Percentiles rank a stretch among this genome's conserved stretches.
Conservation (phyloP, 768 basidiomycete genomes). For the Saitozyma sp. region DNA sequence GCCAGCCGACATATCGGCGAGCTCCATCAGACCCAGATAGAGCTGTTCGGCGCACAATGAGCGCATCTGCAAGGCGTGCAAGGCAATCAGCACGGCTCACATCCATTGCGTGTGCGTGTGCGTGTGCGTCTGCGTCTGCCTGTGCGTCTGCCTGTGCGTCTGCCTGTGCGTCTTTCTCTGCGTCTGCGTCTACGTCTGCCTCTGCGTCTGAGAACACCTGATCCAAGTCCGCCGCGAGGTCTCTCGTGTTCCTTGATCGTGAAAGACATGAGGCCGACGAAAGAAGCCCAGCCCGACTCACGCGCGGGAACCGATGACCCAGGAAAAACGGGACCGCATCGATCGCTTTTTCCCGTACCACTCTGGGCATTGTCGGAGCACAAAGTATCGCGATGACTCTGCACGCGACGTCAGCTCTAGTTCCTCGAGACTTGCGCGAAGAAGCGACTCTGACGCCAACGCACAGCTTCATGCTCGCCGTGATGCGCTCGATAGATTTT, state of each 20-base stretch:
- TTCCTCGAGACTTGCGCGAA: too few species aligned
- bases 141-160: not conserved
- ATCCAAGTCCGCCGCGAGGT: too few species aligned
- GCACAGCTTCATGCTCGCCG: slow-evolving; percentile 81
- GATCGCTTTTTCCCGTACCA: slow-evolving; percentile 54
- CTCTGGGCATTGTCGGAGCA: slow-evolving; percentile 54
- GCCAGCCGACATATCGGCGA: slow-evolving; percentile 9
- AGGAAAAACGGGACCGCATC: slow-evolving; percentile 64
- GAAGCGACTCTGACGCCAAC: slow-evolving; percentile 25
- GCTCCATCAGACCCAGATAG: slow-evolving; percentile 63
- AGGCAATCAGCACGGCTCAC: not conserved
- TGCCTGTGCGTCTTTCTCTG: not conserved
- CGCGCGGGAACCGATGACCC: slow-evolving; percentile 76
- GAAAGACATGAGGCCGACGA: too few species aligned
- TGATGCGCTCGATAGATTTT: slow-evolving; percentile 80
- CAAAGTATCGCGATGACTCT: slow-evolving; percentile 70
- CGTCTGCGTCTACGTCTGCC: too few species aligned
- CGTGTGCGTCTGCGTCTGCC: too few species aligned
- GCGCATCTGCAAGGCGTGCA: slow-evolving; percentile 62
- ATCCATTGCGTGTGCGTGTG: not conserved
- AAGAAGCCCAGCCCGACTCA: slow-evolving; percentile 50
- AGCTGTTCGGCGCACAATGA: slow-evolving; percentile 78
- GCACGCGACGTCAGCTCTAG: slow-evolving; percentile 2
- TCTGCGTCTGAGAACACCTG: too few species aligned
- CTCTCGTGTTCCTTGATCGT: too few species aligned